Evolutionary conservation across 768 basidiomycete genomes (phyloP).

Genomic region (Hortiboletus flavorubellus): DNA sequence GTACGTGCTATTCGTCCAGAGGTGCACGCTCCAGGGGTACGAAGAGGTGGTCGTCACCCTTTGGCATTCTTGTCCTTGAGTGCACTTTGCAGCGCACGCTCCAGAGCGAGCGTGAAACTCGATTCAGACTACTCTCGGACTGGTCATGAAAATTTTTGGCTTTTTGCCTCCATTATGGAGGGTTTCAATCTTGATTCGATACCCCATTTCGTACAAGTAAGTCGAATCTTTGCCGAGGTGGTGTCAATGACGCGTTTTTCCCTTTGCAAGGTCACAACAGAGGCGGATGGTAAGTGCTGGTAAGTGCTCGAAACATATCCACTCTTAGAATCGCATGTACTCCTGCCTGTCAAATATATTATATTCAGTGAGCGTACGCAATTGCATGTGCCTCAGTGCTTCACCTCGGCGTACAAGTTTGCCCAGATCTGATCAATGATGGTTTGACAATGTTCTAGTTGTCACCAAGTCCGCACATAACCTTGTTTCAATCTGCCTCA

Average conservation of each 20-base stretch:
- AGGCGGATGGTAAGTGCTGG: not conserved
- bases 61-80: constrained; percentile 23
- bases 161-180: constrained; percentile 11
- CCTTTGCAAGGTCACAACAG: not conserved
- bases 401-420: not conserved
- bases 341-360: not conserved
- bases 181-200: not conserved
- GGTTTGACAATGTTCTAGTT: not conserved
- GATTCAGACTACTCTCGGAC: constrained; percentile 33
- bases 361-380: not conserved
- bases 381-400: no score
- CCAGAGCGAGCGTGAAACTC: constrained; percentile 22
- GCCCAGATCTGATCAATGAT: not conserved
- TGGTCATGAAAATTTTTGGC: constrained; percentile 20
- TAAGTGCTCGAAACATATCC: not conserved
- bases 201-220: not conserved
- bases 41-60: constrained; percentile 12
- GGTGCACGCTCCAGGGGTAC: constrained; percentile 14
- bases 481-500: not conserved
- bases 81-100: constrained; percentile 27
- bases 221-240: not conserved
- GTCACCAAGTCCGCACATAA: not conserved
- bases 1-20: not conserved
- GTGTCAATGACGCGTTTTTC: not conserved
- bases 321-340: not conserved